Percentiles rank a stretch among this genome's conserved stretches.
phyloP scores from a whole-genome alignment of 192 early-diverging fungal genomes.

The Gigaspora rosea region DNA sequence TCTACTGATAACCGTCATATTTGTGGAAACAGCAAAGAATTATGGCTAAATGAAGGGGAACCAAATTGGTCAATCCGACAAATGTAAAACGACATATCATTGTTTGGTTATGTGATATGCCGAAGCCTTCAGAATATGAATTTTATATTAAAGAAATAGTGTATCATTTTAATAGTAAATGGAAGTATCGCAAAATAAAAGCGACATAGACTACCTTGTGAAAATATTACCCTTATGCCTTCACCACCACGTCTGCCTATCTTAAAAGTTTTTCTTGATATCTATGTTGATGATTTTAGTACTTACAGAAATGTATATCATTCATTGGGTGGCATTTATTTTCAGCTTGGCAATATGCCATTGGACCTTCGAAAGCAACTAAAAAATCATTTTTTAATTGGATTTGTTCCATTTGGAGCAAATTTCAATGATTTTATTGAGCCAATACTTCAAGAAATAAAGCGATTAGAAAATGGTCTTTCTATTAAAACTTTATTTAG shows the following conservation, averaged over 20 bases:
- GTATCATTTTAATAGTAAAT: background rate
- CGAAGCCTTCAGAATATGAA: background rate
- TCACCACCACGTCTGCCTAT: background rate
- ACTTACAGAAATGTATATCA: slow-evolving; percentile 10
- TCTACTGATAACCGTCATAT: background rate
- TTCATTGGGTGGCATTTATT: slow-evolving; percentile 2
- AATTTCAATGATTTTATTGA: background rate
- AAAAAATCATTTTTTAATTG: slow-evolving; percentile 9
- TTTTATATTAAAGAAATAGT: slow-evolving; percentile 18
- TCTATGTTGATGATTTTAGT: slow-evolving; percentile 23
- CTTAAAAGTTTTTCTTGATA: slow-evolving; percentile 14
- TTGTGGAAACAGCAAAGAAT: background rate
- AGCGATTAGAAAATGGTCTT: background rate
- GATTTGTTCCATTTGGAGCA: slow-evolving; percentile 3
- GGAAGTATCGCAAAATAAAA: background rate
- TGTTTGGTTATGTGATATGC: slow-evolving; percentile 7
- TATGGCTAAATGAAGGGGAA: background rate
- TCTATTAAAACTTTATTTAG: background rate
- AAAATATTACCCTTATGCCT: background rate
- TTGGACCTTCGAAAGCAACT: background rate
- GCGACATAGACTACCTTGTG: background rate
- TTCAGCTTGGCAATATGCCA: slow-evolving; percentile 17
- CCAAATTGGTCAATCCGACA: background rate
- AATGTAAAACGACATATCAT: background rate
- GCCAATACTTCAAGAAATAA: background rate